These are phyloP conservation scores for Emericellopsis atlantica DNA, from an alignment of 2,329 filamentous ascomycete genomes.

Conservation along the genomic window DNA sequence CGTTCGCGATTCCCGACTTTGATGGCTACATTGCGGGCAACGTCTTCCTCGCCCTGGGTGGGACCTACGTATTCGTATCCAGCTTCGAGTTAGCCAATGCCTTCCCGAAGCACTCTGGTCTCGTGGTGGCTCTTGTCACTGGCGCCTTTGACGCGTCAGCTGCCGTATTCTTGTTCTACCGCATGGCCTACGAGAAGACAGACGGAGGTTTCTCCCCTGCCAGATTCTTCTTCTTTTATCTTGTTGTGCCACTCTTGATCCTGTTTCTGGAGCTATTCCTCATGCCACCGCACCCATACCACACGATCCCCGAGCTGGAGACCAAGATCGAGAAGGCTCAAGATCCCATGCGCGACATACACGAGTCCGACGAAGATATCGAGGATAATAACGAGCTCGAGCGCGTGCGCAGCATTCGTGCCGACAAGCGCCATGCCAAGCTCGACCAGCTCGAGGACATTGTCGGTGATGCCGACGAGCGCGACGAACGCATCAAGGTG, in stretches of 20 bases:
- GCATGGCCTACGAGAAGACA: slow-evolving; percentile 52
- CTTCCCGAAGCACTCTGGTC: slow-evolving; percentile 60
- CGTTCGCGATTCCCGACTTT: slow-evolving; percentile 44
- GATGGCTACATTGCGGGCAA: slow-evolving; percentile 67
- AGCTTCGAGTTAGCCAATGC: slow-evolving; percentile 74
- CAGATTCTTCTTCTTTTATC: slow-evolving; percentile 27
- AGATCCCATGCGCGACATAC: slow-evolving; percentile 25
- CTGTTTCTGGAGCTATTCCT: slow-evolving; percentile 21
- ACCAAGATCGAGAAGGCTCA: slow-evolving; percentile 23
- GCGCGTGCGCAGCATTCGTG: slow-evolving; percentile 26
- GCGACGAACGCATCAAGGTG: slow-evolving; percentile 37
- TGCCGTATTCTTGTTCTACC: slow-evolving; percentile 63
- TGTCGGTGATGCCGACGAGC: slow-evolving; percentile 41
- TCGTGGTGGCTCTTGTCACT: slow-evolving; percentile 65
- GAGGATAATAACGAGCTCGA: slow-evolving; percentile 30
- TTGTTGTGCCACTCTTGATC: slow-evolving; percentile 20
- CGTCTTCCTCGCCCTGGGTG: slow-evolving; percentile 61
- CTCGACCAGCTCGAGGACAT: slow-evolving; percentile 51
- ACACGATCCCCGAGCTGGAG: slow-evolving; percentile 23
- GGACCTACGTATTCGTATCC: slow-evolving; percentile 69
- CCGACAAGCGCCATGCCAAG: slow-evolving; percentile 39
- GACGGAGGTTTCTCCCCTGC: slow-evolving; percentile 19
- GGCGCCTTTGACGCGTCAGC: slow-evolving; percentile 75
- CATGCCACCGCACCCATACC: slow-evolving; percentile 26
- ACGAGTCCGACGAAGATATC: slow-evolving; percentile 42